phyloP scores from a whole-genome alignment of 345 rosid genomes.

The Ceriops decandra region DNA sequence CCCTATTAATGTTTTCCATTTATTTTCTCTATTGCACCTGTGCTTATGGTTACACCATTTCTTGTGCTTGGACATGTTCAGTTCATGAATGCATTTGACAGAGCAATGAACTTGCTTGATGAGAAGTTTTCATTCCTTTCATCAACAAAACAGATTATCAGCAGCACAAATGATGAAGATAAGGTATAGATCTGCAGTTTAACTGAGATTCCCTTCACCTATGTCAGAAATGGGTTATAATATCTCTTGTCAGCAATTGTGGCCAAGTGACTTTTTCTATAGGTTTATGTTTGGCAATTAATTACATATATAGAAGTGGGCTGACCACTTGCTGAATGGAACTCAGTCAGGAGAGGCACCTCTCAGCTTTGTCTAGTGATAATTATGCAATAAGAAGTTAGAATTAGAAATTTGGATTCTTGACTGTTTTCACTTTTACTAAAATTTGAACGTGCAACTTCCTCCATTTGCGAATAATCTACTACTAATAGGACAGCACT shows the following conservation, averaged over 20 bases:
- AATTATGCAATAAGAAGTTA: not conserved
- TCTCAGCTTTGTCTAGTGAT: too few species aligned
- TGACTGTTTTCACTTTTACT: too few species aligned
- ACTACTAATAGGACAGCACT: not conserved
- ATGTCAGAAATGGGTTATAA: not conserved
- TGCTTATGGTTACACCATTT: not conserved
- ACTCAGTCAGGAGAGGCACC: too few species aligned
- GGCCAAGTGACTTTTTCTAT: not conserved
- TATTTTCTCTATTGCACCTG: not conserved
- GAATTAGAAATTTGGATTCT: too few species aligned
- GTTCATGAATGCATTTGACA: slow-evolving; percentile 73
- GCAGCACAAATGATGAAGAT: slow-evolving; percentile 61
- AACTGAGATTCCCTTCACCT: not conserved
- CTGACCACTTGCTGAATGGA: too few species aligned
- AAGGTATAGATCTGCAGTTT: slow-evolving; percentile 42
- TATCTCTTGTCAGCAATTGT: not conserved
- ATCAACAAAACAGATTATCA: slow-evolving; percentile 66
- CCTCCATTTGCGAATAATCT: not conserved
- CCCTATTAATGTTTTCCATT: not conserved
- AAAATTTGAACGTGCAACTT: too few species aligned
- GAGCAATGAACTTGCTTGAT: slow-evolving; percentile 69
- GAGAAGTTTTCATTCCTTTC: slow-evolving; percentile 56
- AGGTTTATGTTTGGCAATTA: not conserved
- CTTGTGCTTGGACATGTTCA: slow-evolving; percentile 25
- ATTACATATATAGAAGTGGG: too few species aligned